A percentile compares a stretch with the other conserved stretches of the same genome.
These are phyloP conservation scores for Hexamita inflata DNA, from an alignment of 208 protist species.

Conservation along the genomic window DNA sequence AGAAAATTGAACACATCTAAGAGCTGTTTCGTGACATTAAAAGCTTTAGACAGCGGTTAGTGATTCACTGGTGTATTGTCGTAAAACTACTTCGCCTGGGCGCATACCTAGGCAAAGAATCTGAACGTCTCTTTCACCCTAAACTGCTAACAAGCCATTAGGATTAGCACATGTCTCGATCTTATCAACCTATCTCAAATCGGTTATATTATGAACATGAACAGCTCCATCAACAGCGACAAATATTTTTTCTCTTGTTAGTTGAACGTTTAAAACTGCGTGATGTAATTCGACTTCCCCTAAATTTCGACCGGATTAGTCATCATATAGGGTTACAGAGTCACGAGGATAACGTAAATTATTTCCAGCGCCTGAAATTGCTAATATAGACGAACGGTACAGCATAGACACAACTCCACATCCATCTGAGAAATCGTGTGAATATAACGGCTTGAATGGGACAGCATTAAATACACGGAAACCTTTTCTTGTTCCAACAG, in stretches of 20 bases:
- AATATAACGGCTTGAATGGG: slow-evolving; percentile 1
- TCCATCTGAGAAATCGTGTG: neutral
- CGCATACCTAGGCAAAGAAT: neutral
- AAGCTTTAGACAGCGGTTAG: neutral
- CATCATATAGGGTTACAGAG: slow-evolving; percentile 17
- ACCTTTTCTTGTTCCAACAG: neutral
- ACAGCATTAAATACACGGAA: slow-evolving; percentile 13
- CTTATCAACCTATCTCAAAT: neutral
- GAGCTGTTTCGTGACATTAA: neutral
- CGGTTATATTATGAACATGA: neutral
- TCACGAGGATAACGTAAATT: slow-evolving; percentile 5
- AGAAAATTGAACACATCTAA: slow-evolving; percentile 7
- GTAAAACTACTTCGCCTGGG: neutral
- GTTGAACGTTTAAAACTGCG: neutral
- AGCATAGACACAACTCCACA: slow-evolving; percentile 3
- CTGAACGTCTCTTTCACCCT: slow-evolving; percentile 2
- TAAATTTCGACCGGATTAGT: neutral
- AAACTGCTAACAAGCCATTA: neutral
- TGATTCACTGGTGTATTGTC: neutral
- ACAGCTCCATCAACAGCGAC: neutral
- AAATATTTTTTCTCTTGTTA: neutral
- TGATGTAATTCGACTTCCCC: neutral
- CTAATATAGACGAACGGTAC: neutral
- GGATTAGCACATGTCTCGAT: slow-evolving; percentile 13
- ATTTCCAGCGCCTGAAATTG: neutral